Evolutionary conservation across 2,329 filamentous ascomycete genomes (phyloP), one percentile per base, ranked within the genome.

Genomic region (Cladosporium sp.): DNA sequence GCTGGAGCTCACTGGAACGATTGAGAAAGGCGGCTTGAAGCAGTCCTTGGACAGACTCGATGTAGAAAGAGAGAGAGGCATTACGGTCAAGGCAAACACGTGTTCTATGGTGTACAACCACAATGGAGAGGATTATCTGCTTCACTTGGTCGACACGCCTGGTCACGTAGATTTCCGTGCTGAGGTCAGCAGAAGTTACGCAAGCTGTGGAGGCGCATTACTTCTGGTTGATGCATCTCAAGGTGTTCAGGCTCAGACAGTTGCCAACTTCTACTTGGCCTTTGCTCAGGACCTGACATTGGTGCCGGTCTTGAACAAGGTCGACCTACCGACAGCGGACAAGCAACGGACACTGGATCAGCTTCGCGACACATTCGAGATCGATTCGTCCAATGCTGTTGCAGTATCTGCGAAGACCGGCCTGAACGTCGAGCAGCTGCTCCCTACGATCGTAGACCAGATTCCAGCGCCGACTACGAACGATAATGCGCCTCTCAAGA

Each of bases 61-160:
- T 72, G 94, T 99, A 58, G 94, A 99, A 77, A 83, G 94, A 54
- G 92, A 97, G 75, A 85, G 94, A 39, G 94, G 94, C 62, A 99
- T 99, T 73, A 99, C 94, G 0, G 94, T 99, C 73, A 99, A 99
- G 79, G 94, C 94, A 58, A 94, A 99, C 79, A 97, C 94, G 59
- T 97, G 94, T 76, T 94, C 88, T 58, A 99, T 99, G 94, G 84
- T 99, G 55, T 96, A 97, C 79, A 91, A 88, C 28, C 81, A 96
- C 76, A 79, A 88, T 17, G 92, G 89, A 15, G 79, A 88, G 34
- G 94, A 99, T 74, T 97, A 97, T 72, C 82, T 99, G 59, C 81
- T 99, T 30, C 94, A 99, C 75, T 82, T 99, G 28, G 92, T 99
- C 59, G 94, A 99, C 74, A 99, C 94, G 0, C 94, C 94, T 0